Evolutionary conservation across 306 rosid genomes (phyloP).

Genomic region (Rosa multiflora): DNA sequence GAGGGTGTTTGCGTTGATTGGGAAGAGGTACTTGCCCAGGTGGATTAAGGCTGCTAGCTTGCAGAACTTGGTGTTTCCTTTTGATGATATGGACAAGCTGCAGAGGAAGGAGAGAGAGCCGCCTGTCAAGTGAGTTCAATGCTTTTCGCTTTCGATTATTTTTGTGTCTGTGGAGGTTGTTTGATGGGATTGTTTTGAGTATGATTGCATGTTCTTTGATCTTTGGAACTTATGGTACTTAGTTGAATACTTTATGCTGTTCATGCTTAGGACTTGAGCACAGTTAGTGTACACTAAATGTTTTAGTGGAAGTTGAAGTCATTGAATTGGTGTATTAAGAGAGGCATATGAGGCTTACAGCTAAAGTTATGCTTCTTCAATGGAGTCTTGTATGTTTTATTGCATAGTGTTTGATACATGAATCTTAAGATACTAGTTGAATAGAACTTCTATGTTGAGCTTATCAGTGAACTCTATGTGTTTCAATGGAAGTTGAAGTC

Average conservation of each 20-base stretch:
- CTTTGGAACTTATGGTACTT: neutral
- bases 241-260: neutral
- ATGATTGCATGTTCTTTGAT: neutral
- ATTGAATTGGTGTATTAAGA: too few species aligned
- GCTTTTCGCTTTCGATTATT: neutral
- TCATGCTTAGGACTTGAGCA: neutral
- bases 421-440: neutral
- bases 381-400: neutral
- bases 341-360: neutral
- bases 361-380: neutral
- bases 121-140: constrained; percentile 71
- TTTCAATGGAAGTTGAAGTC: neutral
- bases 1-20: constrained; percentile 80
- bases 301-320: neutral
- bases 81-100: constrained; percentile 73
- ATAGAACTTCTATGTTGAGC: neutral
- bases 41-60: constrained; percentile 95
- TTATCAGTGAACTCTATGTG: neutral
- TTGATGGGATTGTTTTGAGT: neutral
- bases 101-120: constrained; percentile 82
- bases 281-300: neutral
- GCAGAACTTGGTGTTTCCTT: constrained; percentile 89
- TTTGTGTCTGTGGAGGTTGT: neutral
- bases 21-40: constrained; percentile 72
- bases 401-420: neutral